Percentiles rank a stretch among this genome's conserved stretches.
Evolutionary conservation across 768 basidiomycete species (phyloP).

Genomic region (Auricularia sp.): DNA sequence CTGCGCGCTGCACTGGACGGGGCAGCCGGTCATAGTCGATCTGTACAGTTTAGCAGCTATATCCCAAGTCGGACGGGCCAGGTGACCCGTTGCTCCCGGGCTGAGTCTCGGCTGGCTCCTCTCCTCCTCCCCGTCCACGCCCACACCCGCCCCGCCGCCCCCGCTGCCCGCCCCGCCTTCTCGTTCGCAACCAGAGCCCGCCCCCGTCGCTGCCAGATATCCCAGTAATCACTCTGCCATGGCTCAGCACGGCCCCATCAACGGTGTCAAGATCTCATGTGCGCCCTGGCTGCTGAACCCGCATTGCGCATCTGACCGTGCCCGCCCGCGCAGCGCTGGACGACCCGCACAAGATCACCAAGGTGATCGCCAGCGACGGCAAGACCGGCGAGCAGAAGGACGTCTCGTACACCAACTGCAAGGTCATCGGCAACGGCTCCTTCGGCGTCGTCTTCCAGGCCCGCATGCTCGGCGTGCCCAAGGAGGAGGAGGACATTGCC

Average conservation of each 20-base stretch:
- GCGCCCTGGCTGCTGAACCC: slow-evolving; percentile 15
- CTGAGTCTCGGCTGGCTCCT: too few species aligned
- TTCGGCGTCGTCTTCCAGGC: slow-evolving; percentile 99
- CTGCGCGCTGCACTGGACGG: not conserved
- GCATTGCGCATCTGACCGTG: not conserved
- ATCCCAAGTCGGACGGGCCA: too few species aligned
- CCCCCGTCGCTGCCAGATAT: not conserved
- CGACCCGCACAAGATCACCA: slow-evolving; percentile 94
- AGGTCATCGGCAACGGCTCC: slow-evolving; percentile 97
- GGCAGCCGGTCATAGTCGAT: not conserved
- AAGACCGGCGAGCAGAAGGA: slow-evolving; percentile 83
- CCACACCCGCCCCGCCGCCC: too few species aligned
- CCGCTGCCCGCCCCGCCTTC: not conserved
- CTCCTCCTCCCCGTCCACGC: too few species aligned
- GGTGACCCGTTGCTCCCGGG: too few species aligned
- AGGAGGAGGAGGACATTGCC: slow-evolving; percentile 79
- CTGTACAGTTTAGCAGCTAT: not conserved
- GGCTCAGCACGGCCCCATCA: slow-evolving; percentile 73
- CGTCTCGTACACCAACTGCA: slow-evolving; percentile 92
- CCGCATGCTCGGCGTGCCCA: slow-evolving; percentile 59
- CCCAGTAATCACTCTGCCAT: slow-evolving; percentile 23
- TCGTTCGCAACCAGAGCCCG: not conserved
- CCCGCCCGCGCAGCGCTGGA: slow-evolving; percentile 31
- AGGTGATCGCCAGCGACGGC: slow-evolving; percentile 90
- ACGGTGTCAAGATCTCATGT: slow-evolving; percentile 82